A percentile compares a stretch with the other conserved stretches of the same genome.
Conservation (phyloP, 2,329 filamentous ascomycete species). For the Fusarium sp. region DNA sequence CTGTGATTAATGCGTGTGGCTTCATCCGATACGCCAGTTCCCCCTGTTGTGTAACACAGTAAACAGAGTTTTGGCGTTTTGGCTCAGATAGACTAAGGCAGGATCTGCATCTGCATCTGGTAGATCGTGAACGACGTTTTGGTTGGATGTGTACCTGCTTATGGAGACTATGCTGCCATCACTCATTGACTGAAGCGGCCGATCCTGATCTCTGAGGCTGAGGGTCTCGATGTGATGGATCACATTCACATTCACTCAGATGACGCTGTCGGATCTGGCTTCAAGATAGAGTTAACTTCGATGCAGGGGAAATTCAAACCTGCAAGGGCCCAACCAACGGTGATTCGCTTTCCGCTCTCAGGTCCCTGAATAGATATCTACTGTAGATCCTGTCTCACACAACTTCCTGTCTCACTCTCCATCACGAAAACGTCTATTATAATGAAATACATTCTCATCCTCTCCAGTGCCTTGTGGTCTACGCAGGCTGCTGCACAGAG, state of each 20-base stretch:
- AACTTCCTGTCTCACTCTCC: constrained; percentile 9
- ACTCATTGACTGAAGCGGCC: constrained; percentile 12
- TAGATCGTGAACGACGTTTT: constrained; percentile 7
- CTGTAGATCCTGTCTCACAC: constrained; percentile 36
- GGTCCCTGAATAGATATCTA: constrained; percentile 32
- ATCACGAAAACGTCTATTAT: constrained; percentile 1
- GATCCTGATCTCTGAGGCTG: constrained; percentile 10
- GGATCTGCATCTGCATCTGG: constrained; percentile 6
- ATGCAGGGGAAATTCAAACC: constrained; percentile 26
- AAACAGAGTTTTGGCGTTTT: constrained; percentile 7
- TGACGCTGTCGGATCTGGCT: constrained; percentile 14
- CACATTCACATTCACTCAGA: not conserved
- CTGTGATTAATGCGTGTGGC: not conserved
- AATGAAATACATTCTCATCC: constrained; percentile 32
- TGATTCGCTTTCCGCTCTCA: constrained; percentile 15
- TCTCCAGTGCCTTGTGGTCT: constrained; percentile 19
- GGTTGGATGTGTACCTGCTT: constrained; percentile 4
- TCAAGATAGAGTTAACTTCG: constrained; percentile 24
- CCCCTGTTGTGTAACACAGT: constrained; percentile 9
- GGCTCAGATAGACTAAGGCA: not conserved
- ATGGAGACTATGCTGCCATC: not conserved
- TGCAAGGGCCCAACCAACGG: constrained; percentile 25
- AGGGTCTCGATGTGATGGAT: not conserved
- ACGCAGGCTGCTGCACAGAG: constrained; percentile 30
- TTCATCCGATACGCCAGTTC: not conserved